Conservation (phyloP, 768 basidiomycete species). For the Leucocoprinus leucothites region DNA sequence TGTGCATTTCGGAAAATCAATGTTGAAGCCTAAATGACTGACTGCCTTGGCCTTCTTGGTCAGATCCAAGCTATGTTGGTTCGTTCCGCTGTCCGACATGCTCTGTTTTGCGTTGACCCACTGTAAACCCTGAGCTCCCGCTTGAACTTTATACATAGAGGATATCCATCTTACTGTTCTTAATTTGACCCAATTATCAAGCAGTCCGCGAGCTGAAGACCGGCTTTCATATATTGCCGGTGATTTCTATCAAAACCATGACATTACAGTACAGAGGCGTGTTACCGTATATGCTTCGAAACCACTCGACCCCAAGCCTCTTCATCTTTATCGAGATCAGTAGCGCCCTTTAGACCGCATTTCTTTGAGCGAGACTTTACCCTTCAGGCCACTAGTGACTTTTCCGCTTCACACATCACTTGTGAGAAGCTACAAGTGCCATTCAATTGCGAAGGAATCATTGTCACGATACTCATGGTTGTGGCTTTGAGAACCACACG, state of each 20-base stretch:
- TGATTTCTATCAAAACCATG: constrained; percentile 3
- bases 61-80: constrained; percentile 36
- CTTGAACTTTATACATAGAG: neutral
- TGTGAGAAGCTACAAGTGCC: neutral
- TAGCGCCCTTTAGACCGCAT: no score
- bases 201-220: neutral
- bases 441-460: neutral
- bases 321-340: no score
- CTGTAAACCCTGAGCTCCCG: neutral
- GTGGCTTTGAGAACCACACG: neutral
- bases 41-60: constrained; percentile 24
- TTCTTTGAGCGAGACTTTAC: no score
- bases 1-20: constrained; percentile 40
- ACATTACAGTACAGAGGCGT: neutral
- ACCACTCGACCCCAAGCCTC: no score
- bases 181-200: no score
- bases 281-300: no score
- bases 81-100: constrained; percentile 72
- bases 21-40: constrained; percentile 58
- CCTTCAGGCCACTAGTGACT: no score
- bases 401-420: neutral
- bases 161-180: no score
- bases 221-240: constrained; percentile 7
- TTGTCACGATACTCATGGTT: neutral
- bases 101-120: neutral